Evolutionary conservation across 768 basidiomycete genomes (phyloP).

Genomic region (Filobasidium wieringae): DNA sequence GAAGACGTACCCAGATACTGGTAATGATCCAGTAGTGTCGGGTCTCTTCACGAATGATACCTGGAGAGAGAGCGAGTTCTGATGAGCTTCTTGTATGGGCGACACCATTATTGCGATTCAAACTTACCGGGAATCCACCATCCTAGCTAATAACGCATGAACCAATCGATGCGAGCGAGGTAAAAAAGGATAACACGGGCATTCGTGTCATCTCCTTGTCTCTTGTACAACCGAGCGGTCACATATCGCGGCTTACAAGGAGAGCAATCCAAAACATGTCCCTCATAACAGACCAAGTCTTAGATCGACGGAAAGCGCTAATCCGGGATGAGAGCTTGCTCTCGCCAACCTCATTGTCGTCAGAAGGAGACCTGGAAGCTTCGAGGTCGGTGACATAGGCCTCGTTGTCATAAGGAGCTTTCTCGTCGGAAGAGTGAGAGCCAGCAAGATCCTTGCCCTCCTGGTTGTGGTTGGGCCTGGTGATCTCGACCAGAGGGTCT

Average conservation of each 20-base stretch:
- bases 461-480: background rate
- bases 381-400: constrained; percentile 8
- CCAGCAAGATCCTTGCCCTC: background rate
- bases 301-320: constrained; percentile 3
- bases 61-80: background rate
- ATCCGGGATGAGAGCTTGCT: constrained; percentile 2
- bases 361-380: constrained; percentile 1
- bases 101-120: background rate
- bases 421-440: constrained; percentile 3
- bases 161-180: background rate
- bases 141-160: constrained; percentile 1
- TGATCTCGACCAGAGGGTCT: constrained; percentile 1
- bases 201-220: background rate
- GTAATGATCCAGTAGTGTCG: constrained; percentile 17
- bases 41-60: constrained; percentile 10
- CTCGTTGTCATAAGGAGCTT: constrained; percentile 1
- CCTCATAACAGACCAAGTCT: background rate
- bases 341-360: background rate
- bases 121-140: constrained; percentile 9
- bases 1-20: constrained; percentile 1
- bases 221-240: background rate
- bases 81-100: background rate
- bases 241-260: no score
- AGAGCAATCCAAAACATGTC: constrained; percentile 6
- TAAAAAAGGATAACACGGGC: no score